These are phyloP conservation scores for Linum lewisii DNA, from an alignment of 345 rosid species.

Conservation along the genomic window DNA sequence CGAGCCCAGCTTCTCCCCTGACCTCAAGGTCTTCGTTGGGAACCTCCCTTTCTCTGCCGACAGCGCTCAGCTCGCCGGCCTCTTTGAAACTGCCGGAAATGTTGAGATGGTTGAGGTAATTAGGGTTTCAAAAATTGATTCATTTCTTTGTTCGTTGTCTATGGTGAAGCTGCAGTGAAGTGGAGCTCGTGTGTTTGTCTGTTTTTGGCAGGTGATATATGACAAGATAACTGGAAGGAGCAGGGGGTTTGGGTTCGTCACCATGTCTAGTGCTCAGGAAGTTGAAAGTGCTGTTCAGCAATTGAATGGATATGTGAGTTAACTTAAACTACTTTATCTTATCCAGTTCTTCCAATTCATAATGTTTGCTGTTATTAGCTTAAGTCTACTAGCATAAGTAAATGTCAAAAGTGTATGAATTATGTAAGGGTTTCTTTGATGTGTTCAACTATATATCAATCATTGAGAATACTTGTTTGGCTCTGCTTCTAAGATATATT, in stretches of 20 bases:
- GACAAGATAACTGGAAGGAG: conserved; percentile 91
- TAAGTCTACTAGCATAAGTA: no score
- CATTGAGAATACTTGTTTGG: conserved; percentile 10
- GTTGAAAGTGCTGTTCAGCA: conserved; percentile 71
- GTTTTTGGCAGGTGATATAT: conserved; percentile 66
- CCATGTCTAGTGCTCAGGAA: conserved; percentile 69
- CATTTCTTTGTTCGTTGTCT: background rate
- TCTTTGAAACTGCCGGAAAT: conserved; percentile 70
- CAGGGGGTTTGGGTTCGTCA: conserved; percentile 96
- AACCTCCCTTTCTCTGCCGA: conserved; percentile 83
- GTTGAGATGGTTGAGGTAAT: conserved; percentile 96
- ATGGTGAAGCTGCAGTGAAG: background rate
- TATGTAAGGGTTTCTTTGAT: background rate
- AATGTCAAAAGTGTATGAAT: background rate
- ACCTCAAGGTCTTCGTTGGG: conserved; percentile 87
- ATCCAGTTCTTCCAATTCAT: background rate
- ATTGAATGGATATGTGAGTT: conserved; percentile 86
- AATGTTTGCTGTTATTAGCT: background rate
- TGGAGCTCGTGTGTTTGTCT: conserved; percentile 3
- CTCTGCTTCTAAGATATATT: conserved; percentile 3
- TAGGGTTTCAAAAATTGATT: background rate
- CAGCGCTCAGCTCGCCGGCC: conserved; percentile 81
- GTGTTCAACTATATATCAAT: no score
- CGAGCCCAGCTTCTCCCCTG: conserved; percentile 46
- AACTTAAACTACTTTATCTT: background rate